A percentile compares a stretch with the other conserved stretches of the same genome.
Evolutionary conservation across 495 filamentous ascomycete species (phyloP).

Genomic region (Barbatosphaeria neglecta): DNA sequence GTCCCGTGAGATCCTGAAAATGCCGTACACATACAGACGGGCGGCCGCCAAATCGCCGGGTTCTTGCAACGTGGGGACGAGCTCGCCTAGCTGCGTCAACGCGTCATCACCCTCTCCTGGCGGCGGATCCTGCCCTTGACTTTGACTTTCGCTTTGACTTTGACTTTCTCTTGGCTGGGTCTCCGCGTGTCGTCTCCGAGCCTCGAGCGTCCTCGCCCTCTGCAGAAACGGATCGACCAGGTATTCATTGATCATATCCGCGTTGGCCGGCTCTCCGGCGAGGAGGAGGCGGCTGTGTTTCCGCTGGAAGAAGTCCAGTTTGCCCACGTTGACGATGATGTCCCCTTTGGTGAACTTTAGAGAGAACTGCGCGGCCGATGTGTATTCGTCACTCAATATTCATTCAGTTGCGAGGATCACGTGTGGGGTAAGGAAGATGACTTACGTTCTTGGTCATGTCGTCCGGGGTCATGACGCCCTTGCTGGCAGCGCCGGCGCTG

Average conservation of each 20-base stretch:
- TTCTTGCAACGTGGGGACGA: background rate
- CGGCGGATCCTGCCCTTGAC: too few relatives aligned
- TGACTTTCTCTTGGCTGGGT: too few relatives aligned
- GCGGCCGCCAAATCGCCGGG: background rate
- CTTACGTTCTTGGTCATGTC: conserved; percentile 57
- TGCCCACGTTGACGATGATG: conserved; percentile 68
- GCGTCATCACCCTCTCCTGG: too few relatives aligned
- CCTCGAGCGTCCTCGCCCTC: background rate
- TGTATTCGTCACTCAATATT: background rate
- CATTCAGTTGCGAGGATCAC: too few relatives aligned
- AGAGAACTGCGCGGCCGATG: conserved; percentile 42
- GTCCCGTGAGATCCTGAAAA: background rate
- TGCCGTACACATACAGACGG: background rate
- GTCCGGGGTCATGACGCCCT: conserved; percentile 57
- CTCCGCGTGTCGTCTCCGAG: background rate
- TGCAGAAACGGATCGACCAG: conserved; percentile 7
- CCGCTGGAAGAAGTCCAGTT: conserved; percentile 71
- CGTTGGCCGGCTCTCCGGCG: background rate
- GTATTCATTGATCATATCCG: conserved; percentile 5
- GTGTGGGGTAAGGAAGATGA: background rate
- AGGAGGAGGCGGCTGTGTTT: conserved; percentile 39
- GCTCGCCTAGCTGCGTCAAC: background rate
- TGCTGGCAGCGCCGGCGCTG: conserved; percentile 27
- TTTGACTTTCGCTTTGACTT: too few relatives aligned
- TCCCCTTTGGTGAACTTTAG: conserved; percentile 83